A percentile compares a stretch with the other conserved stretches of the same genome.
These are phyloP conservation scores for Chaetomiaceae sp. DNA, from an alignment of 2,329 filamentous ascomycete species.

Conservation along the genomic window DNA sequence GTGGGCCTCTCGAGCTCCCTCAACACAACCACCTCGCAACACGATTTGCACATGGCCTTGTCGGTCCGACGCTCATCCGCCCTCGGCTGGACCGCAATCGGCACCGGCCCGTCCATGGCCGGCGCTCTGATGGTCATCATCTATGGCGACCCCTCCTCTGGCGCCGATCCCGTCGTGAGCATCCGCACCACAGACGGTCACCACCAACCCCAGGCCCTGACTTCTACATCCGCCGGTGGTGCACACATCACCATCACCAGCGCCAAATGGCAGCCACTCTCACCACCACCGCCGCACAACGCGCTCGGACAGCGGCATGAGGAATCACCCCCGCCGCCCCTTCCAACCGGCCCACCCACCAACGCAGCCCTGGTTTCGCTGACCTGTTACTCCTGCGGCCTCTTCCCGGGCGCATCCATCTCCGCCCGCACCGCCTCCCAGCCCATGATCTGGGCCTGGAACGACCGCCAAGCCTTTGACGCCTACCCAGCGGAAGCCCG, in stretches of 20 bases:
- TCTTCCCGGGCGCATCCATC: neutral
- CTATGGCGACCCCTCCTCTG: conserved; percentile 17
- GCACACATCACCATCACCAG: no score
- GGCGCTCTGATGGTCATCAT: conserved; percentile 21
- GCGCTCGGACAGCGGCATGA: no score
- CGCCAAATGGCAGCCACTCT: no score
- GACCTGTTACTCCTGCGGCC: conserved; percentile 14
- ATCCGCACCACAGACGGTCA: conserved; percentile 9
- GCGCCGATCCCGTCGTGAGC: conserved; percentile 15
- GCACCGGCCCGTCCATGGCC: conserved; percentile 20
- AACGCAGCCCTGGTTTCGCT: conserved; percentile 3
- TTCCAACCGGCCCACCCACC: neutral
- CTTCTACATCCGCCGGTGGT: no score
- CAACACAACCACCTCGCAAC: conserved; percentile 8
- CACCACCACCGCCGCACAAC: no score
- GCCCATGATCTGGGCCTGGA: conserved; percentile 24
- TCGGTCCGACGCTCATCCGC: conserved; percentile 9
- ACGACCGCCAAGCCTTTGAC: conserved; percentile 17
- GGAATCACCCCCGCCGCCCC: neutral
- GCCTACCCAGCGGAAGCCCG: conserved; percentile 1
- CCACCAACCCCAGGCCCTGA: neutral
- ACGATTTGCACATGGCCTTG: conserved; percentile 15
- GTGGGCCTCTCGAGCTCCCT: conserved; percentile 4
- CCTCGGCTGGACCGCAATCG: conserved; percentile 22
- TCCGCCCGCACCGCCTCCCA: conserved; percentile 1